Evolutionary conservation across 1,284 basidiomycete genomes (phyloP).

Genomic region (Ustanciosporium gigantosporum): DNA sequence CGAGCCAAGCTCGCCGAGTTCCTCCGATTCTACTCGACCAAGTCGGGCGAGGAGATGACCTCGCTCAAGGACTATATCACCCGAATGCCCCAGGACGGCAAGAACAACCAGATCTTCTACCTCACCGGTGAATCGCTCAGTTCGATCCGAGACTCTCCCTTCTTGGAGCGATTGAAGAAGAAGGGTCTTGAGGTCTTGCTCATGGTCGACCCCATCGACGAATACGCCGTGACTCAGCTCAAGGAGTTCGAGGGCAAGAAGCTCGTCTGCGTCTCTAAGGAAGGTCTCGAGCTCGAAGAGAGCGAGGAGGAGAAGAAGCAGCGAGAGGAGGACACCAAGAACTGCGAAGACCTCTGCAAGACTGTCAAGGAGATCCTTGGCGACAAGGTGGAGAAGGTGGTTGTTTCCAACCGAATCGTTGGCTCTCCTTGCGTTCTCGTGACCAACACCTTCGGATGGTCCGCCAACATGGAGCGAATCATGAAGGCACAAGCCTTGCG

Average conservation of each 20-base stretch:
- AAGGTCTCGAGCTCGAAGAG: constrained; percentile 98
- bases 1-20: constrained; percentile 99
- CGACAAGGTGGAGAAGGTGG: constrained; percentile 99
- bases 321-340: constrained; percentile 83
- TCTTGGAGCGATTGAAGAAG: constrained; percentile 99
- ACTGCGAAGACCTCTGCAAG: constrained; percentile 86
- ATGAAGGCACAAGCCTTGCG: constrained; percentile 99
- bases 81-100: constrained; percentile 98
- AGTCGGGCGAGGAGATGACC: constrained; percentile 86
- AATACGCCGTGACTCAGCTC: constrained; percentile 77
- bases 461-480: constrained; percentile 99
- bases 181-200: constrained; percentile 98
- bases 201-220: constrained; percentile 77
- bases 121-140: constrained; percentile 96
- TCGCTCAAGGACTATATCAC: constrained; percentile 99
- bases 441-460: constrained; percentile 99
- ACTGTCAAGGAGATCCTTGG: constrained; percentile 97
- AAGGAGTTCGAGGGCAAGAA: constrained; percentile 99
- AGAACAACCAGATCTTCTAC: constrained; percentile 88
- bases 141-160: constrained; percentile 89
- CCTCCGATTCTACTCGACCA: constrained; percentile 98
- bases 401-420: constrained; percentile 83
- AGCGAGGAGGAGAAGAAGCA: constrained; percentile 93
- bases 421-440: constrained; percentile 66
- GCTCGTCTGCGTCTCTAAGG: constrained; percentile 96